Evolutionary conservation across 164 flowering plant species (phyloP), one percentile per base, ranked within the genome.

Genomic region (Stephania yunnanensis): DNA sequence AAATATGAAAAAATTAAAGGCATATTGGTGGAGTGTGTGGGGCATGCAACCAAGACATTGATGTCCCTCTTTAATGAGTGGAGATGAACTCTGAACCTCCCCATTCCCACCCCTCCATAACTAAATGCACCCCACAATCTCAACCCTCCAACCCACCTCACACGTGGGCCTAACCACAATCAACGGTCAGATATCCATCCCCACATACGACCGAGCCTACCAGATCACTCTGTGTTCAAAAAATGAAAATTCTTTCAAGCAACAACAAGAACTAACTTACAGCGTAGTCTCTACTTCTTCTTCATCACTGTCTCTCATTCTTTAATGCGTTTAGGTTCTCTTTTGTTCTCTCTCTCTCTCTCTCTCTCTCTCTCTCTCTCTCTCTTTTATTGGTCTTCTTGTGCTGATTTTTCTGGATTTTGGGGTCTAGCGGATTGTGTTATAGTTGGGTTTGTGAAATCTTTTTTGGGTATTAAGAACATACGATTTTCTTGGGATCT

Each of bases 271-370:
- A 45, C 74, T 61, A 63, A n/a, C 77, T 58, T 68, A 55, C 66
- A 75, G 58, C 46, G 29, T 67, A 73, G 30, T 75, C 15, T 3
- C 20, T 30, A 19, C 46, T 31, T 74, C 31, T 68, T 67, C 66
- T 30, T 45, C 61, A 55, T 55, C 71, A 55, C 68, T 63, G n/a
- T 64, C 73, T 50, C 29, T 22, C 72, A 7, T 61, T 5, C 66
- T 61, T 75, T 81, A 81, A 80, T 82, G 85, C 84, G 58, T 85
- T 81, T 80, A 83, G 87, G 82, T 84, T 81, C 80, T 69, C 80
- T 68, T 74, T 78, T 74, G 74, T 67, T 72, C 73, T 67, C 74
- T 79, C 74, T 20, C 66, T 61, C 25, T 25, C 25, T 25, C 25
- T 25, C 25, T 25, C 25, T 25, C 25, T 25, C 25, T 25, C 25